Conservation (phyloP, 352 stramenopile species). For the Pythium coloratum region DNA sequence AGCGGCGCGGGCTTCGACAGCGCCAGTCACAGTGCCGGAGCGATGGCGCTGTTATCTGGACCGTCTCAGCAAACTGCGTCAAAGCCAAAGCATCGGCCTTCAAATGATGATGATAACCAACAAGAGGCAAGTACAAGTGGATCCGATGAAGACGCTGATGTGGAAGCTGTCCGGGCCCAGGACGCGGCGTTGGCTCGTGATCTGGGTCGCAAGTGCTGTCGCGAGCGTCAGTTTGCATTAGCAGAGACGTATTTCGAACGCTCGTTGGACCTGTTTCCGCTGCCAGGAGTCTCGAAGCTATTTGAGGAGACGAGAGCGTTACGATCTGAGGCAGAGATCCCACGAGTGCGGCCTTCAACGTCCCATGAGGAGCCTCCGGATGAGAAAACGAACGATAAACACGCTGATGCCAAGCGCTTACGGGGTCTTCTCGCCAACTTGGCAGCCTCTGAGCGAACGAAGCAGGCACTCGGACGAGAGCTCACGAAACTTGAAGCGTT, state of each 20-base stretch:
- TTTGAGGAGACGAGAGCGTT: constrained; percentile 35
- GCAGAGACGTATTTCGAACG: constrained; percentile 62
- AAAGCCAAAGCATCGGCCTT: background rate
- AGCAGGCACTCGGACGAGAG: constrained; percentile 44
- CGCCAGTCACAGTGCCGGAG: background rate
- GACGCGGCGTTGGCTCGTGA: constrained; percentile 65
- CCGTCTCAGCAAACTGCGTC: background rate
- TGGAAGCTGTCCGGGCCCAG: constrained; percentile 43
- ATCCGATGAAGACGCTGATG: background rate
- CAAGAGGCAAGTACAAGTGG: constrained; percentile 1
- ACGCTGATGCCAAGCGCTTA: constrained; percentile 30
- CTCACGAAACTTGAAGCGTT: constrained; percentile 44
- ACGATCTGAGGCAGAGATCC: constrained; percentile 5
- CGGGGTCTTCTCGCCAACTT: constrained; percentile 19
- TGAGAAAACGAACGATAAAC: background rate
- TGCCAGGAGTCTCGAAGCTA: constrained; percentile 55
- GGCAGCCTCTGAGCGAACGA: constrained; percentile 29
- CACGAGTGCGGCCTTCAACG: background rate
- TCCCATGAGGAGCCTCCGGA: too few species aligned
- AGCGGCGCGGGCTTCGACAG: background rate
- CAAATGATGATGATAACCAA: background rate
- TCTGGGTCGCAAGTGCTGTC: constrained; percentile 58
- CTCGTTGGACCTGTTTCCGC: constrained; percentile 51
- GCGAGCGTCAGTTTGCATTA: constrained; percentile 40
- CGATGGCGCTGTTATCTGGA: constrained; percentile 1